Evolutionary conservation across 768 basidiomycete genomes (phyloP).

Genomic region (Lyophyllum semitale): DNA sequence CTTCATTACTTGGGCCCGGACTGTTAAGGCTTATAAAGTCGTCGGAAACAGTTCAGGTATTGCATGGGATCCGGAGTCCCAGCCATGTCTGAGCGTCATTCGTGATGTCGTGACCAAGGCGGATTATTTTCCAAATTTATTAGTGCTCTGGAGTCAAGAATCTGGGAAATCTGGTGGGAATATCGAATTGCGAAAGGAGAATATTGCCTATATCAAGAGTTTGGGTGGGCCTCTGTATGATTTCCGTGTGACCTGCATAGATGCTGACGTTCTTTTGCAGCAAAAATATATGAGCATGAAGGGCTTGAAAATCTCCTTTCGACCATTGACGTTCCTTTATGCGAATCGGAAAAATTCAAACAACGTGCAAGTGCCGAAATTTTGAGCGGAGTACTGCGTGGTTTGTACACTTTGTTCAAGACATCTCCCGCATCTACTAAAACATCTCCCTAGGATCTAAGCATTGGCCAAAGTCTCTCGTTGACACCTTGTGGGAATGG

Average conservation of each 20-base stretch:
- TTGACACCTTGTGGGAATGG: slow-evolving; percentile 74
- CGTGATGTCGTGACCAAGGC: slow-evolving; percentile 42
- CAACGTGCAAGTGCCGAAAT: slow-evolving; percentile 75
- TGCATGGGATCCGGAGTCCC: slow-evolving; percentile 57
- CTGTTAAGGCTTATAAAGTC: slow-evolving; percentile 60
- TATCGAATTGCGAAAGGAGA: slow-evolving; percentile 59
- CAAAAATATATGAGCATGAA: slow-evolving; percentile 63
- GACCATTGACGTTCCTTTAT: slow-evolving; percentile 61
- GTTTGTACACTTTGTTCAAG: slow-evolving; percentile 35
- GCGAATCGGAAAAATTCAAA: slow-evolving; percentile 77
- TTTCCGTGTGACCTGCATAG: not conserved
- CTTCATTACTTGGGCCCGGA: slow-evolving; percentile 72
- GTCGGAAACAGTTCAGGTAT: slow-evolving; percentile 39
- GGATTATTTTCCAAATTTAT: slow-evolving; percentile 63
- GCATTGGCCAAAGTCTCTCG: slow-evolving; percentile 69
- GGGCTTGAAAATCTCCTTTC: slow-evolving; percentile 53
- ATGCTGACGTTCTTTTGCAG: slow-evolving; percentile 34
- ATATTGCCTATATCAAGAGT: slow-evolving; percentile 42
- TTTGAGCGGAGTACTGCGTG: slow-evolving; percentile 73
- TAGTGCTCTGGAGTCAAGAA: slow-evolving; percentile 79
- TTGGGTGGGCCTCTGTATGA: slow-evolving; percentile 27
- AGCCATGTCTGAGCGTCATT: slow-evolving; percentile 53
- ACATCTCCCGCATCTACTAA: not conserved
- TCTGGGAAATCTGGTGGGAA: slow-evolving; percentile 54
- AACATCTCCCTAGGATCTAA: slow-evolving; percentile 60